Percentiles rank a stretch among this genome's conserved stretches.
These are phyloP conservation scores for Soucietia sequanensis DNA, from an alignment of 805 yeast genomes.

Conservation along the genomic window DNA sequence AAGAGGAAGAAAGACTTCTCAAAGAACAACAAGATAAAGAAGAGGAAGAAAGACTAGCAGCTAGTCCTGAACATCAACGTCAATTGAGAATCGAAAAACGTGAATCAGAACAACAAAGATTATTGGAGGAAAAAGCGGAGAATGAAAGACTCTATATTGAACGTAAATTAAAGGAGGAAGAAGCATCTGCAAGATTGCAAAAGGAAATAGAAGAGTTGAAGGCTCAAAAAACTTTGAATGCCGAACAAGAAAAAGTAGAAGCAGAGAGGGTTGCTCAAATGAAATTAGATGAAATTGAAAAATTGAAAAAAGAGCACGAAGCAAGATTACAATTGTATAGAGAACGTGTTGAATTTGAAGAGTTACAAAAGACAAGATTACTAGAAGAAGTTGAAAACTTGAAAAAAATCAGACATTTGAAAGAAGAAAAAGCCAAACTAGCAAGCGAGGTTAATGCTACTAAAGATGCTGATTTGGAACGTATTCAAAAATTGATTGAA, in stretches of 20 bases:
- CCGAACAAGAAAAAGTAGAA: constrained; percentile 23
- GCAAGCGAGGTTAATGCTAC: constrained; percentile 15
- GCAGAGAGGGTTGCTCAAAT: constrained; percentile 30
- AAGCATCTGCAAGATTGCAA: constrained; percentile 27
- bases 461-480: constrained; percentile 19
- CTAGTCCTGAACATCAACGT: constrained; percentile 26
- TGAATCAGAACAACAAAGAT: constrained; percentile 24
- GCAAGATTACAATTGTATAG: constrained; percentile 28
- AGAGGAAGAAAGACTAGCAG: constrained; percentile 16
- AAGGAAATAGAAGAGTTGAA: constrained; percentile 31
- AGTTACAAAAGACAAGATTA: constrained; percentile 35
- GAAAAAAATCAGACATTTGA: constrained; percentile 37
- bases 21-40: constrained; percentile 17
- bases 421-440: constrained; percentile 36
- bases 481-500: constrained; percentile 28
- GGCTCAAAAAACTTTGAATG: constrained; percentile 17
- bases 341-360: constrained; percentile 33
- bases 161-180: constrained; percentile 22
- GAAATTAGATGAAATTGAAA: constrained; percentile 32
- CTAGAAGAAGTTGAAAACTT: constrained; percentile 39
- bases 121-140: constrained; percentile 24
- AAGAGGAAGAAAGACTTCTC: constrained; percentile 9
- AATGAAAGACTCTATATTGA: constrained; percentile 22
- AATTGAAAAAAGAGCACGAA: constrained; percentile 32
- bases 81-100: constrained; percentile 22